Base-by-base conservation (phyloP, 2,329 filamentous ascomycete genomes). In the Hypomyces rosellus region DNA sequence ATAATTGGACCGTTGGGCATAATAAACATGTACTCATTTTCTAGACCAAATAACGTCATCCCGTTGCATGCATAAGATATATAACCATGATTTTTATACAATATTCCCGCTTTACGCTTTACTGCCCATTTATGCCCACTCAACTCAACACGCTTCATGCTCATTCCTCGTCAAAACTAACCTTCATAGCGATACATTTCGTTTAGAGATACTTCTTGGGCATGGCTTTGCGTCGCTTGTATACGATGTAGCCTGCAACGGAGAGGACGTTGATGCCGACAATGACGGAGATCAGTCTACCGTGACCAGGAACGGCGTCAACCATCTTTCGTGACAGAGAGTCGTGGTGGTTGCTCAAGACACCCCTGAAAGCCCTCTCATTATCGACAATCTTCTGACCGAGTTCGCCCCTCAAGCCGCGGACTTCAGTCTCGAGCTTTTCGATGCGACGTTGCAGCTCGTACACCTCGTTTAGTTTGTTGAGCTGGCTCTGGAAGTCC, bases 181-280 rank as follows among this genome's bases (percentile, higher is more conserved):
- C 46, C 34, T 34, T 15, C 25, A 11, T 14, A 7, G 14, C 22
- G 22, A 5, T 16, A n/a, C 15, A 3, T 43, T 48, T 43, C 18
- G 51, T 49, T 63, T 74, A 96, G 65, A 96, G 72, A 68, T 90
- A 96, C 73, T 96, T 96, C 78, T 96, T 96, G n/a, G 89, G 89
- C 67, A 76, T 82, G 37, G 80, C 76, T 69, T 85, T 81, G 63
- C 86, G 84, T 60, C 83, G 80, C 78, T 95, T 95, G 71, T 96
- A 96, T 52, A 84, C 65, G 36, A 89, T 67, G 64, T 91, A 96
- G 1, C 76, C 79, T 2, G 69, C 81, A 0, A 81, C 81, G 33
- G 95, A 73, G 57, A 89, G 65, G 45, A 88, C 63, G 70, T 96
- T 90, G 55, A 88, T 82, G 15, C 79, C 83, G 50, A 96, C 74